Base-by-base conservation (phyloP, 108 stramenopile genomes). In the Epithemia pelagica region DNA sequence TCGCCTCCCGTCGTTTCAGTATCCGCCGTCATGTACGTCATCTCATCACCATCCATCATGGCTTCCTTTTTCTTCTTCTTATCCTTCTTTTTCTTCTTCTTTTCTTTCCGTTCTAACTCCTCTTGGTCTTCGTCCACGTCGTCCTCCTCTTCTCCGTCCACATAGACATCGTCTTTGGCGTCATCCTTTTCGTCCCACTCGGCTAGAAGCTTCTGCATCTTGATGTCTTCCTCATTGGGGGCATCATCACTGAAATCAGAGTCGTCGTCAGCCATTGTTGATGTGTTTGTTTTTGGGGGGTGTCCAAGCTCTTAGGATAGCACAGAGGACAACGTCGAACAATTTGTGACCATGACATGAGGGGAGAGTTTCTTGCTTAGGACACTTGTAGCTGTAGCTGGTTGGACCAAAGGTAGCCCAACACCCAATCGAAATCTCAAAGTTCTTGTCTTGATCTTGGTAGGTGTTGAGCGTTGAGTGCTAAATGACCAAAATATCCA, bases 11-110 rank as follows among this genome's bases (percentile, higher is more conserved):
- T 32, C 28, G 24, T 62, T 21, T 32, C 26, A 5, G 61, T 22
- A n/a, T 58, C 26, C 10, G 26, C 24, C 5, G 24, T 27, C 61
- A 30, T 62, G n/a, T 30, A n/a, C 27, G 31, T 62, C 61, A 22
- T 62, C 7, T 62, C 61, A 22, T 27, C 32, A 5, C 22, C 27
- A 30, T 23, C 26, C 61, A 31, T 52, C 2, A 19, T 58, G 29
- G 53, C 62, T 61, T 27, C 54, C 63, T 19, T 65, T 51, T 51
- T 71, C 70, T 26, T 71, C 63, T 30, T 64, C 25, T 32, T 65
- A 61, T 23, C 56, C 55, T 21, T 65, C 64, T 46, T 52, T 64
- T 18, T 8, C 57, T 26, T 56, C 55, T 46, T 37, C 24, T n/a
- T 58, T 55, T 24, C 27, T 51, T 26, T 57, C 46, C 0, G 61